Evolutionary conservation across 768 basidiomycete genomes (phyloP).

Genomic region (Brasilioporus rufonigricans): DNA sequence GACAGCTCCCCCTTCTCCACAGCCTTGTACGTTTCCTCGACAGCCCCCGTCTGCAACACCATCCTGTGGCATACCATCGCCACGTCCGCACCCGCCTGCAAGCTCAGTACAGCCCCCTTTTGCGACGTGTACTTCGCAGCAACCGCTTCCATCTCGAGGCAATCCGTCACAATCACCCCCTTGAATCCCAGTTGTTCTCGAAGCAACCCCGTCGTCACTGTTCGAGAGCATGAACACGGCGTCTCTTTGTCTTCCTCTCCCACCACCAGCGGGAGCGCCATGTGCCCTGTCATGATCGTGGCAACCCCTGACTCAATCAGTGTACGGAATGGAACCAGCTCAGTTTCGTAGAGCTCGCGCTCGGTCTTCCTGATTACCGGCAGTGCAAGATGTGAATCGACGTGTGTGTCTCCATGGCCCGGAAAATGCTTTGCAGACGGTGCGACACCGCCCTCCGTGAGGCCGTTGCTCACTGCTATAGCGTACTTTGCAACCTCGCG

Average conservation of each 20-base stretch:
- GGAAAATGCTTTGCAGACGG: conserved; percentile 72
- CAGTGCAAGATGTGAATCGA: conserved; percentile 68
- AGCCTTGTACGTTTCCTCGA: conserved; percentile 52
- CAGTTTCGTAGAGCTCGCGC: conserved; percentile 41
- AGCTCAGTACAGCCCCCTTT: conserved; percentile 50
- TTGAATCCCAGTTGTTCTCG: conserved; percentile 49
- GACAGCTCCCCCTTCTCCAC: conserved; percentile 43
- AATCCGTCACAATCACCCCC: conserved; percentile 70
- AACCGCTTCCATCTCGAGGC: conserved; percentile 75
- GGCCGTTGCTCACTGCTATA: conserved; percentile 45
- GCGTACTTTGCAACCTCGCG: conserved; percentile 48
- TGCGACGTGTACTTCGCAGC: conserved; percentile 37
- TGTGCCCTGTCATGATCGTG: conserved; percentile 73
- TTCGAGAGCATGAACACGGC: conserved; percentile 57
- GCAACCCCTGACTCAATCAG: conserved; percentile 43
- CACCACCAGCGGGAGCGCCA: conserved; percentile 60
- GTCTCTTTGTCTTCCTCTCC: conserved; percentile 40
- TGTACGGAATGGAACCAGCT: conserved; percentile 57
- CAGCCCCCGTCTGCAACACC: conserved; percentile 48
- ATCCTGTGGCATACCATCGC: conserved; percentile 73
- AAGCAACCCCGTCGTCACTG: conserved; percentile 52
- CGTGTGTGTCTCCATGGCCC: conserved; percentile 69
- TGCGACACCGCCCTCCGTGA: conserved; percentile 49
- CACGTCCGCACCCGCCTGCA: conserved; percentile 68
- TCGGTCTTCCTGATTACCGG: conserved; percentile 56